These are phyloP conservation scores for Acaromyces ingoldii DNA, from an alignment of 1,284 basidiomycete genomes.

Conservation along the genomic window DNA sequence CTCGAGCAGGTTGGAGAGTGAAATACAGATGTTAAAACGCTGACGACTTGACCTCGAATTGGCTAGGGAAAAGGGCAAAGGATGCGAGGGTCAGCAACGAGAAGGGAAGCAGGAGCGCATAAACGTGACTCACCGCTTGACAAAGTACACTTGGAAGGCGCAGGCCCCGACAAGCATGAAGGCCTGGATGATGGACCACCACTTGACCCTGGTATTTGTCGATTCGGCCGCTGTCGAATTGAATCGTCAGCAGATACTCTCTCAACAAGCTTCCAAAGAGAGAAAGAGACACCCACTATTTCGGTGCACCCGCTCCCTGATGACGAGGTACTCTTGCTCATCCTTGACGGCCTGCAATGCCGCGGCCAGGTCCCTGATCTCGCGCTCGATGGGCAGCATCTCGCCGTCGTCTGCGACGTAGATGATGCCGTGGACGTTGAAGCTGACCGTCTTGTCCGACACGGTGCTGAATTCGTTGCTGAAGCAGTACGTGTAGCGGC, in stretches of 20 bases:
- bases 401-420: constrained; percentile 79
- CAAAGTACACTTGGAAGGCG: constrained; percentile 95
- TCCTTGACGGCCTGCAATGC: constrained; percentile 89
- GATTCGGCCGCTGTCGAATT: constrained; percentile 56
- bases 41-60: constrained; percentile 6
- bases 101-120: too few species aligned
- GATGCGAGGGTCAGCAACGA: too few species aligned
- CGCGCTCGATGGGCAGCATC: constrained; percentile 76
- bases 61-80: too few species aligned
- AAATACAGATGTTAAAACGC: too few species aligned
- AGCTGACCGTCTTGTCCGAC: constrained; percentile 92
- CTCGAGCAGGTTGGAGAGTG: too few species aligned
- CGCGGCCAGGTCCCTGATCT: constrained; percentile 81
- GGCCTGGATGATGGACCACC: constrained; percentile 93
- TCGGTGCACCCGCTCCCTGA: constrained; percentile 85
- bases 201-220: constrained; percentile 87
- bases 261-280: neutral
- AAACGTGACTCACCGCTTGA: constrained; percentile 65
- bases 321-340: constrained; percentile 96
- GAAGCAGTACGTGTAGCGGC: constrained; percentile 93
- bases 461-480: constrained; percentile 95
- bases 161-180: constrained; percentile 82
- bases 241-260: too few species aligned
- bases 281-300: constrained; percentile 59
- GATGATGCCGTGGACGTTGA: constrained; percentile 97